Percentiles rank a stretch among this genome's conserved stretches.
These are phyloP conservation scores for Alternaria metachromatica DNA, from an alignment of 2,329 filamentous ascomycete genomes.

Conservation along the genomic window DNA sequence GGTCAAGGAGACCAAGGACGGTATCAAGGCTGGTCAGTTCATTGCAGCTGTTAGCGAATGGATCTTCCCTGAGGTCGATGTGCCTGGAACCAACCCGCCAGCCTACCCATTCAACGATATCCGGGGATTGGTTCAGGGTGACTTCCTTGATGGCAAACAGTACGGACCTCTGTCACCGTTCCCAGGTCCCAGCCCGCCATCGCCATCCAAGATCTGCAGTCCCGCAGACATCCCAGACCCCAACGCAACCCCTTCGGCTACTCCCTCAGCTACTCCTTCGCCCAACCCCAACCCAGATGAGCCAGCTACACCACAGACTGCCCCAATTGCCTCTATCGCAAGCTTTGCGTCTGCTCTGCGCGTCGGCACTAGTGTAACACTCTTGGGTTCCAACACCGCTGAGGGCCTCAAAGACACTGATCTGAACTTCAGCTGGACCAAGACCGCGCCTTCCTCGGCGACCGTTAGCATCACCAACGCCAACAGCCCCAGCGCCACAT, in stretches of 20 bases:
- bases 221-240: slow-evolving; percentile 26
- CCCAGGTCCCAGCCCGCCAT: slow-evolving; percentile 39
- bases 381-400: slow-evolving; percentile 40
- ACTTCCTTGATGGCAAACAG: slow-evolving; percentile 37
- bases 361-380: slow-evolving; percentile 36
- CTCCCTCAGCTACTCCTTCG: background rate
- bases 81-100: slow-evolving; percentile 48
- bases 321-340: slow-evolving; percentile 23
- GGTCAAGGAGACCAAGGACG: slow-evolving; percentile 46
- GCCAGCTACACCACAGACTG: slow-evolving; percentile 7
- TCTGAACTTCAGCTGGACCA: slow-evolving; percentile 43
- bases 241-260: slow-evolving; percentile 9
- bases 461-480: slow-evolving; percentile 31
- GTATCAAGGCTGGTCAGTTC: slow-evolving; percentile 52
- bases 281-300: slow-evolving; percentile 1
- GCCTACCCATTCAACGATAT: slow-evolving; percentile 43
- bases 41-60: slow-evolving; percentile 52
- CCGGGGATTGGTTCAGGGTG: slow-evolving; percentile 42
- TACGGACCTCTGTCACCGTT: slow-evolving; percentile 51
- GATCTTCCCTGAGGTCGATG: slow-evolving; percentile 53
- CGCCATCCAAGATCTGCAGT: slow-evolving; percentile 33
- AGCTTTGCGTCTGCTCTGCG: slow-evolving; percentile 36
- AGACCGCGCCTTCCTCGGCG: slow-evolving; percentile 28
- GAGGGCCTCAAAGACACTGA: slow-evolving; percentile 24
- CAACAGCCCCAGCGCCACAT: slow-evolving; percentile 26